Percentiles rank a stretch among this genome's conserved stretches.
These are phyloP conservation scores for Phaseolus lunatus DNA, from an alignment of 306 rosid species.

Conservation along the genomic window DNA sequence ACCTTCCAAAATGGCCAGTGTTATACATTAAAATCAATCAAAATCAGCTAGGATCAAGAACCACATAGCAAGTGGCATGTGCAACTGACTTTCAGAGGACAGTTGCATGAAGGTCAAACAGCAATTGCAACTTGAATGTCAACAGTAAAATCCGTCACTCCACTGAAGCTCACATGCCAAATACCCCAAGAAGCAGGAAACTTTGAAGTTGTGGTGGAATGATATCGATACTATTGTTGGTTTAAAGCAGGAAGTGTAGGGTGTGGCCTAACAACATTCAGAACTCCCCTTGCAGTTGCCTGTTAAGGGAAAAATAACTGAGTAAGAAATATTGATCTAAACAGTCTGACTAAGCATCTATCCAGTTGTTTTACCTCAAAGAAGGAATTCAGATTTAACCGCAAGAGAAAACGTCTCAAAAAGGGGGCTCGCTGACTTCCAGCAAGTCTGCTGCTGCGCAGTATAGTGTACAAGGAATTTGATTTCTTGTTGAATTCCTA, in stretches of 20 bases:
- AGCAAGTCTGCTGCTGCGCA: conserved; percentile 96
- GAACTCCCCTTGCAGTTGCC: conserved; percentile 95
- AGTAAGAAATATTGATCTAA: conserved; percentile 12
- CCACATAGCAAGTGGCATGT: conserved; percentile 18
- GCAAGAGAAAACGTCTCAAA: conserved; percentile 89
- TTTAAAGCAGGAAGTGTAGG: conserved; percentile 71
- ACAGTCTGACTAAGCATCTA: conserved; percentile 16
- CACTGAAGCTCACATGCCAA: conserved; percentile 30
- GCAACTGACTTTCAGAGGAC: conserved; percentile 33
- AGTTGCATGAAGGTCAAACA: conserved; percentile 25
- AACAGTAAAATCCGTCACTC: conserved; percentile 12
- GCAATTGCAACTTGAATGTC: conserved; percentile 13
- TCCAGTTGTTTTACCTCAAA: conserved; percentile 70
- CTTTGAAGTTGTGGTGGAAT: conserved; percentile 22
- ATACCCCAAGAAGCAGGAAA: conserved; percentile 15
- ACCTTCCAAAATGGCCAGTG: conserved; percentile 32
- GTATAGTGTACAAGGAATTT: conserved; percentile 91
- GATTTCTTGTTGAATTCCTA: conserved; percentile 99
- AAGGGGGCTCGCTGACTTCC: conserved; percentile 98
- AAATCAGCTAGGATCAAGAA: conserved; percentile 25
- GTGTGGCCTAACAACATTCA: conserved; percentile 89
- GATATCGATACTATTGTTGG: conserved; percentile 54
- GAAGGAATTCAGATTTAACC: conserved; percentile 86
- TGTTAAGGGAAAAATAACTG: conserved; percentile 47
- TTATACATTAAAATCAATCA: conserved; percentile 30